A percentile compares a stretch with the other conserved stretches of the same genome.
Evolutionary conservation across 441 rosid species (phyloP).

Genomic region (Gossypium davidsonii): DNA sequence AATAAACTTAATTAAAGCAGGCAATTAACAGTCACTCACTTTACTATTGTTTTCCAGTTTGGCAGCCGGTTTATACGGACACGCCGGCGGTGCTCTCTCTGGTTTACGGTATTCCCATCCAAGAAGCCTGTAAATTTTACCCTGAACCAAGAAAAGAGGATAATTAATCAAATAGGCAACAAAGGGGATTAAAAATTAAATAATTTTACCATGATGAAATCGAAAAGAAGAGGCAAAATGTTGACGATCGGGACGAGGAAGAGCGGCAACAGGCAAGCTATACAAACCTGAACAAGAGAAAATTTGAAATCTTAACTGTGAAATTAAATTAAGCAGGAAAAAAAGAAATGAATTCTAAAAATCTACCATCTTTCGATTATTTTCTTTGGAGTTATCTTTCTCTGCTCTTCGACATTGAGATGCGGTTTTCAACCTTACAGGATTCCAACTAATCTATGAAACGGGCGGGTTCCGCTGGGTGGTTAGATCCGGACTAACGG

Average conservation of each 20-base stretch:
- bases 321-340: neutral
- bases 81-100: conserved; percentile 71
- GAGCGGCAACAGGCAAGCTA: conserved; percentile 76
- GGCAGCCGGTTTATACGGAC: conserved; percentile 64
- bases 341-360: neutral
- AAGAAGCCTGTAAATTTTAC: conserved; percentile 51
- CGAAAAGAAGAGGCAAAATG: conserved; percentile 54
- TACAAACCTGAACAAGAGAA: conserved; percentile 49
- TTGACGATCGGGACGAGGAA: conserved; percentile 83
- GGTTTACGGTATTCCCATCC: conserved; percentile 97
- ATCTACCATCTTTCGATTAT: conserved; percentile 11
- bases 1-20: neutral
- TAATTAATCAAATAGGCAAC: neutral
- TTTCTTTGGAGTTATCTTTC: neutral
- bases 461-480: neutral
- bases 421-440: neutral
- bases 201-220: conserved; percentile 48
- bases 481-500: neutral
- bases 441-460: neutral
- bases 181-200: neutral
- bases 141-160: conserved; percentile 24
- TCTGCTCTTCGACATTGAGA: neutral
- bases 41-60: conserved; percentile 25
- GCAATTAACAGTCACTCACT: conserved; percentile 31
- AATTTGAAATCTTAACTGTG: neutral